Evolutionary conservation across 176 grass and related monocot genomes (phyloP).

Genomic region (Zizania latifolia): DNA sequence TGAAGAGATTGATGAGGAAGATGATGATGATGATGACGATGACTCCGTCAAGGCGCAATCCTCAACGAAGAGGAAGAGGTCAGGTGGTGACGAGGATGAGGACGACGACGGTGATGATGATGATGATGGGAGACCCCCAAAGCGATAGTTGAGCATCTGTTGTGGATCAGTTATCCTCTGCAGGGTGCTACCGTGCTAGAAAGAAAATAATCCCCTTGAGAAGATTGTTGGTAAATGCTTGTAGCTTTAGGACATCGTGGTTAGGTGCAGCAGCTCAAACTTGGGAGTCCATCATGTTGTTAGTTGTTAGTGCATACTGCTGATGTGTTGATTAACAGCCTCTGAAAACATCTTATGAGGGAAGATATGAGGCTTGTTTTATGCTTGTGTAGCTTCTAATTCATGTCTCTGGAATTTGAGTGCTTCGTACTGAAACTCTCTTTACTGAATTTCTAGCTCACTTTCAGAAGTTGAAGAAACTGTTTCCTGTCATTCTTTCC

Average conservation of each 20-base stretch:
- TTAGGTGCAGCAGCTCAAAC: slow-evolving; percentile 31
- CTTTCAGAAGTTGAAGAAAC: background rate
- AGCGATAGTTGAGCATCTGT: slow-evolving; percentile 21
- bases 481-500: background rate
- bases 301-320: slow-evolving; percentile 43
- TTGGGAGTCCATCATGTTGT: slow-evolving; percentile 17
- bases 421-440: slow-evolving; percentile 1
- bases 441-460: background rate
- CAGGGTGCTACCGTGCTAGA: background rate
- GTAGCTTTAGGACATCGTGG: slow-evolving; percentile 42
- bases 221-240: slow-evolving; percentile 41
- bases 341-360: background rate
- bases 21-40: slow-evolving; percentile 17
- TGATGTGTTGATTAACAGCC: slow-evolving; percentile 35
- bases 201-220: slow-evolving; percentile 20
- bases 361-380: slow-evolving; percentile 23
- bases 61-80: slow-evolving; percentile 47
- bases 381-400: slow-evolving; percentile 35
- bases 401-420: background rate
- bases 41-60: slow-evolving; percentile 35
- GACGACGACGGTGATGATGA: background rate
- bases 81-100: background rate
- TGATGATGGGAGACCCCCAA: slow-evolving; percentile 23
- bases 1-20: slow-evolving; percentile 33
- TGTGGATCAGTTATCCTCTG: background rate